Percentiles rank a stretch among this genome's conserved stretches.
These are phyloP conservation scores for Pythium periplocum DNA, from an alignment of 352 stramenopile species.

Conservation along the genomic window DNA sequence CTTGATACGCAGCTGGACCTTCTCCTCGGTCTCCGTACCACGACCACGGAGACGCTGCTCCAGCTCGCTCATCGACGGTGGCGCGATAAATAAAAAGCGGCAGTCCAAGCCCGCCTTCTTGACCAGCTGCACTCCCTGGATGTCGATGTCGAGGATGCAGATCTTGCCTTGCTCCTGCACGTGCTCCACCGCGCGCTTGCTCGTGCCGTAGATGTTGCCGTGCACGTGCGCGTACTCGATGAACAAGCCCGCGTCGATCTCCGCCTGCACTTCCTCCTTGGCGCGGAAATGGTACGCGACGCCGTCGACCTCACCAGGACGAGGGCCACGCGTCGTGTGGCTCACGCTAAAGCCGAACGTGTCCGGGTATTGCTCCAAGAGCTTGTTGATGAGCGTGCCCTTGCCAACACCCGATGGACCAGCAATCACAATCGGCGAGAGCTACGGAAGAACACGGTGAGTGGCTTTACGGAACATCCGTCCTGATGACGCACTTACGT, in stretches of 20 bases:
- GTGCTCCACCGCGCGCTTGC: slow-evolving; percentile 87
- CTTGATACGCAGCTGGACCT: slow-evolving; percentile 89
- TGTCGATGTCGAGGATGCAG: slow-evolving; percentile 98
- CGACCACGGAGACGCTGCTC: slow-evolving; percentile 93
- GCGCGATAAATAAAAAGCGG: slow-evolving; percentile 96
- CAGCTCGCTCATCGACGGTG: slow-evolving; percentile 92
- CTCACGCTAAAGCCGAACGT: slow-evolving; percentile 96
- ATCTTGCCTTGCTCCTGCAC: slow-evolving; percentile 94
- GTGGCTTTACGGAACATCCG: slow-evolving; percentile 1
- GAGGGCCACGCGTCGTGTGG: slow-evolving; percentile 94
- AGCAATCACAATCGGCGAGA: slow-evolving; percentile 87
- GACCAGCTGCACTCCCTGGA: slow-evolving; percentile 95
- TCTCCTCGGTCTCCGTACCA: slow-evolving; percentile 95
- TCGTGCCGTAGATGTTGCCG: slow-evolving; percentile 97
- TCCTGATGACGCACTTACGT: slow-evolving; percentile 19
- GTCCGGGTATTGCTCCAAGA: slow-evolving; percentile 80
- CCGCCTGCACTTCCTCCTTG: slow-evolving; percentile 90
- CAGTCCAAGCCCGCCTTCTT: slow-evolving; percentile 83
- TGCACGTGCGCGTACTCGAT: slow-evolving; percentile 97
- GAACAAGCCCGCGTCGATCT: slow-evolving; percentile 94
- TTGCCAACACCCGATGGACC: slow-evolving; percentile 92
- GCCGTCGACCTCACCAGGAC: slow-evolving; percentile 92
- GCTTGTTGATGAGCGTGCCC: slow-evolving; percentile 93
- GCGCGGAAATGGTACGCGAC: slow-evolving; percentile 97
- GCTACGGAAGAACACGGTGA: slow-evolving; percentile 15